Conservation (phyloP, 179 eudicot species). For the Vitellaria paradoxa region DNA sequence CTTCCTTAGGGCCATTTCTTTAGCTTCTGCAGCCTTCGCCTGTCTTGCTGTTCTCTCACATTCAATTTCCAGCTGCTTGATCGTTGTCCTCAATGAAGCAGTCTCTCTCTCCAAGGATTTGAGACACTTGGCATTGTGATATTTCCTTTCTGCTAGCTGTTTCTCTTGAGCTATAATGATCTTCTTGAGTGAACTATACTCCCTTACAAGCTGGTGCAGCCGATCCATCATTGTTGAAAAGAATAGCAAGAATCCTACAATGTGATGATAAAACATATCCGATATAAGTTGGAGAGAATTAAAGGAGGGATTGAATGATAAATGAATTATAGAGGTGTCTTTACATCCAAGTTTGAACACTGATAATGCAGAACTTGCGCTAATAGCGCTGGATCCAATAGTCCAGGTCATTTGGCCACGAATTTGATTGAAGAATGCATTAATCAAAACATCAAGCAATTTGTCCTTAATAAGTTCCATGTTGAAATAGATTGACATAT, state of each 20-base stretch:
- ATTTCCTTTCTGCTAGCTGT: slow-evolving; percentile 39
- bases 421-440: too few species aligned
- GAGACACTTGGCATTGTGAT: slow-evolving; percentile 28
- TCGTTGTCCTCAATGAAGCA: slow-evolving; percentile 27
- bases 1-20: slow-evolving; percentile 39
- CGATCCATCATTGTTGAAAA: slow-evolving; percentile 48
- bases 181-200: slow-evolving; percentile 40
- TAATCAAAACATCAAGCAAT: too few species aligned
- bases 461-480: too few species aligned
- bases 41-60: slow-evolving; percentile 34
- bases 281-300: not conserved
- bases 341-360: too few species aligned
- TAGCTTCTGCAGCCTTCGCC: slow-evolving; percentile 32
- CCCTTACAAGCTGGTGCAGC: slow-evolving; percentile 47
- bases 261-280: not conserved
- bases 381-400: too few species aligned
- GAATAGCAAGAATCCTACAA: slow-evolving; percentile 46
- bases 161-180: slow-evolving; percentile 44
- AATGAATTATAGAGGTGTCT: too few species aligned
- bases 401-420: too few species aligned
- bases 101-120: slow-evolving; percentile 34
- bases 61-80: slow-evolving; percentile 39
- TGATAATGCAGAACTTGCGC: too few species aligned
- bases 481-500: too few species aligned
- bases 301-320: not conserved